Percentiles rank a stretch among this genome's conserved stretches.
phyloP scores from a whole-genome alignment of 768 basidiomycete species.

The Tephrocybe sp. region DNA sequence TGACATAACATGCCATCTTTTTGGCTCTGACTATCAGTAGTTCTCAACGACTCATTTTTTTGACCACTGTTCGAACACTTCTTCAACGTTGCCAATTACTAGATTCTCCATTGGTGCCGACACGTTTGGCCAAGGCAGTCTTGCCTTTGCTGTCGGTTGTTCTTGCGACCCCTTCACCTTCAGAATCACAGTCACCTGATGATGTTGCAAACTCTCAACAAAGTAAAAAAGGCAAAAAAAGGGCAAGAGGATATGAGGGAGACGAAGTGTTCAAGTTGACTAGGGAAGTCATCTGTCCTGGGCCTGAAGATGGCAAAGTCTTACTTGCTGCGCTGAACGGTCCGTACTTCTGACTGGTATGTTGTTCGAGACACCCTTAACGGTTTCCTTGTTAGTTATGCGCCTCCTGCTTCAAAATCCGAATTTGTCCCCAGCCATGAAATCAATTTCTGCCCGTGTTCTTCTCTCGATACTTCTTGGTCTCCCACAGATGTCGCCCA shows the following conservation, averaged over 20 bases:
- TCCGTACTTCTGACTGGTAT: constrained; percentile 29
- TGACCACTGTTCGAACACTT: constrained; percentile 42
- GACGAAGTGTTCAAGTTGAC: constrained; percentile 64
- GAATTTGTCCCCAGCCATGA: constrained; percentile 47
- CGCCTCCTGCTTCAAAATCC: constrained; percentile 45
- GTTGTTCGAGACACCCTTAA: constrained; percentile 1
- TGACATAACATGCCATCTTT: neutral
- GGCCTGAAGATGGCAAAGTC: constrained; percentile 46
- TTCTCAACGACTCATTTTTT: constrained; percentile 35
- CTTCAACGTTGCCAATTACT: constrained; percentile 41
- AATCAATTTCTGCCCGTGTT: constrained; percentile 58
- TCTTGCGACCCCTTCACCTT: constrained; percentile 36
- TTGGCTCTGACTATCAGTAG: constrained; percentile 19
- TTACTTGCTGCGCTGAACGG: constrained; percentile 58
- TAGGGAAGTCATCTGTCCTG: constrained; percentile 45
- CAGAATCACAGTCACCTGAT: constrained; percentile 24
- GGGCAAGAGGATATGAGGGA: constrained; percentile 67
- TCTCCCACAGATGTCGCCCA: constrained; percentile 53
- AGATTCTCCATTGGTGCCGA: constrained; percentile 46
- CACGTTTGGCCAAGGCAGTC: constrained; percentile 53
- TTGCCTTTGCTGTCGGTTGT: constrained; percentile 47
- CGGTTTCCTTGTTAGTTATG: constrained; percentile 38
- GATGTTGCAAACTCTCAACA: constrained; percentile 23
- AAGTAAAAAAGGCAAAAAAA: constrained; percentile 63
- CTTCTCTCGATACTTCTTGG: constrained; percentile 55